A percentile compares a stretch with the other conserved stretches of the same genome.
Conservation (phyloP, 352 stramenopile species). For the Blastocystis sp. region DNA sequence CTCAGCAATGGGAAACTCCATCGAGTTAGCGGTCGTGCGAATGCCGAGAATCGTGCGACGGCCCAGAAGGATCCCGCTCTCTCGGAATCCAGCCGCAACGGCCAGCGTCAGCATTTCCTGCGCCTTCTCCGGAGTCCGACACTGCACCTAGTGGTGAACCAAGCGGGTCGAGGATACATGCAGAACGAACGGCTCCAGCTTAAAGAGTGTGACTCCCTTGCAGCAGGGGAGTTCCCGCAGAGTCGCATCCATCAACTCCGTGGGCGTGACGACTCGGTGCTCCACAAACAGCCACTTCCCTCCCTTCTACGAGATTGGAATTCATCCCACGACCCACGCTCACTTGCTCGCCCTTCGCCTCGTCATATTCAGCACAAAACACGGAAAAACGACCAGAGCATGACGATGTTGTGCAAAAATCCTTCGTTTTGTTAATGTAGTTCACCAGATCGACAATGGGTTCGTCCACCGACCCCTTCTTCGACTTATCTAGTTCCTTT, state of each 20-base stretch:
- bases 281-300: constrained; percentile 75
- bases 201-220: constrained; percentile 65
- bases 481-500: constrained; percentile 69
- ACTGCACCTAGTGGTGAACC: constrained; percentile 63
- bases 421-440: constrained; percentile 70
- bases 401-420: constrained; percentile 78
- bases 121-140: constrained; percentile 68
- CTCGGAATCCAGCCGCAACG: constrained; percentile 71
- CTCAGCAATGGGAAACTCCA: constrained; percentile 74
- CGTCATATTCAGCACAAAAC: constrained; percentile 67
- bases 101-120: constrained; percentile 73
- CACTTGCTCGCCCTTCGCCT: not conserved
- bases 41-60: constrained; percentile 75
- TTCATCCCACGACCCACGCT: constrained; percentile 66
- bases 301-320: constrained; percentile 58
- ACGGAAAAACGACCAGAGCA: constrained; percentile 77
- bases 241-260: constrained; percentile 64
- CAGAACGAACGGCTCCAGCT: constrained; percentile 79
- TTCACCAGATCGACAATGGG: constrained; percentile 75
- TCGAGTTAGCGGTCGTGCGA: constrained; percentile 71
- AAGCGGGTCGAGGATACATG: constrained; percentile 61
- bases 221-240: not conserved
- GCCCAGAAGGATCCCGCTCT: constrained; percentile 72
- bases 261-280: constrained; percentile 68
- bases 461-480: constrained; percentile 76